Evolutionary conservation across 305 asterid genomes (phyloP), one percentile per base, ranked within the genome.

Genomic region (Fraxinus xanthoxyloides): DNA sequence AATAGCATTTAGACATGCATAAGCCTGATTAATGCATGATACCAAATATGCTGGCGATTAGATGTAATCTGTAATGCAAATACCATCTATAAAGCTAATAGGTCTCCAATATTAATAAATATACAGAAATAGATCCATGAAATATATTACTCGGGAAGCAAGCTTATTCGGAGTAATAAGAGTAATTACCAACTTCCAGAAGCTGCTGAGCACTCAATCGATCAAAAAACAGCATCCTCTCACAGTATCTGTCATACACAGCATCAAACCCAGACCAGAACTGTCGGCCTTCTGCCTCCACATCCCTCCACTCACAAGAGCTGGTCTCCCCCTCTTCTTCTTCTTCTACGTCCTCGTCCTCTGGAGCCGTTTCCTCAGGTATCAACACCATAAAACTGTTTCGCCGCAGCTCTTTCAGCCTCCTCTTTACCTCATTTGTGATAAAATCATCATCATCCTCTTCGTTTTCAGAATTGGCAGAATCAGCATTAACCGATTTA

Each of bases 381-480:
- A 96, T 96, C 81, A 93, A 86, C 21, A 89, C 97, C 98, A 96
- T 96, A 86, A 92, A 96, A 89, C 98, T 96, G 89, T 96, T 96
- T 81, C 93, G 90, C 75, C 95, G 85, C 59, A 96, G 93, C 87
- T 94, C 99, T 87, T 94, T 94, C 86, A 96, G 84, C 92, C 98
- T 94, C 92, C 97, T 90, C 85, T 94, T 94, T 76, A 96, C 98
- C 91, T 96, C 99, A 78, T 93, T 93, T 2, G 92, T 90, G 84
- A 96, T 96, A 86, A 96, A 94, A 86, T 96, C 98, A 67, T 95
- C 98, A 8, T 96, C 98, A 0, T 95, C 98, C 0, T 95, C 99
- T 85, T 94, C 98, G n/a, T 82, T 79, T 80, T 91, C 95, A 81
- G 88, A 69, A 84, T 88, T 88, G 65, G 86, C 54, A 17, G 89